Percentiles rank a stretch among this genome's conserved stretches.
phyloP scores from a whole-genome alignment of 805 yeast species.

The Candida palmyrensis region DNA sequence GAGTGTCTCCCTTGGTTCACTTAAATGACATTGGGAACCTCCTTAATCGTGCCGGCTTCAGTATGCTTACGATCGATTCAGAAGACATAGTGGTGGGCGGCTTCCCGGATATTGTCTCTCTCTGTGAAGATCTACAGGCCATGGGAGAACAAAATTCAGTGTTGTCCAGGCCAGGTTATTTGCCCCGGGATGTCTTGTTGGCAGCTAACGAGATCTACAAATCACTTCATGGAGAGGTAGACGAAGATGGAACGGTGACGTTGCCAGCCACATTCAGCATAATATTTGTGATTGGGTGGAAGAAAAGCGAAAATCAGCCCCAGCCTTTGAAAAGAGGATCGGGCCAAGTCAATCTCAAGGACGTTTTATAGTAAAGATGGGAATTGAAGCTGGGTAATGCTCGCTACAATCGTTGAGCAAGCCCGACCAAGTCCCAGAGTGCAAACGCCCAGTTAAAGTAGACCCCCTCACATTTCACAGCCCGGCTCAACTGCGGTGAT shows the following conservation, averaged over 20 bases:
- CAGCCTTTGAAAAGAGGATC: conserved; percentile 70
- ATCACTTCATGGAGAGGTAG: conserved; percentile 63
- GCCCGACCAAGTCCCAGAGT: too few relatives aligned
- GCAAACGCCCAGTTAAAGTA: too few relatives aligned
- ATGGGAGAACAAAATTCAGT: conserved; percentile 86
- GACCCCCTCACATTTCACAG: too few relatives aligned
- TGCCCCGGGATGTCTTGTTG: conserved; percentile 56
- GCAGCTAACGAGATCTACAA: conserved; percentile 75
- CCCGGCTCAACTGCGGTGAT: too few relatives aligned
- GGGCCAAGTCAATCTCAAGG: conserved; percentile 64
- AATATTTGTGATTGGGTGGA: conserved; percentile 88
- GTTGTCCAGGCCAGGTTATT: conserved; percentile 36
- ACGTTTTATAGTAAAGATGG: conserved; percentile 34
- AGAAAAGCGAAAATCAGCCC: conserved; percentile 63
- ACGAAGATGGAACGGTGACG: conserved; percentile 36
- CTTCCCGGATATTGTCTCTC: conserved; percentile 64
- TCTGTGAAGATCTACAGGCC: conserved; percentile 65
- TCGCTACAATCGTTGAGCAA: too few relatives aligned
- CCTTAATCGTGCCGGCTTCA: conserved; percentile 71
- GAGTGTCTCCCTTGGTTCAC: conserved; percentile 77
- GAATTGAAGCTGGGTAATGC: background rate
- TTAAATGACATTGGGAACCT: conserved; percentile 71
- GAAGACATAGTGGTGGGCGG: conserved; percentile 71
- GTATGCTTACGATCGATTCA: conserved; percentile 75
- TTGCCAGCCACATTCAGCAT: conserved; percentile 80